phyloP scores from a whole-genome alignment of 2,329 filamentous ascomycete species.

The Tolypocladium inflatum region DNA sequence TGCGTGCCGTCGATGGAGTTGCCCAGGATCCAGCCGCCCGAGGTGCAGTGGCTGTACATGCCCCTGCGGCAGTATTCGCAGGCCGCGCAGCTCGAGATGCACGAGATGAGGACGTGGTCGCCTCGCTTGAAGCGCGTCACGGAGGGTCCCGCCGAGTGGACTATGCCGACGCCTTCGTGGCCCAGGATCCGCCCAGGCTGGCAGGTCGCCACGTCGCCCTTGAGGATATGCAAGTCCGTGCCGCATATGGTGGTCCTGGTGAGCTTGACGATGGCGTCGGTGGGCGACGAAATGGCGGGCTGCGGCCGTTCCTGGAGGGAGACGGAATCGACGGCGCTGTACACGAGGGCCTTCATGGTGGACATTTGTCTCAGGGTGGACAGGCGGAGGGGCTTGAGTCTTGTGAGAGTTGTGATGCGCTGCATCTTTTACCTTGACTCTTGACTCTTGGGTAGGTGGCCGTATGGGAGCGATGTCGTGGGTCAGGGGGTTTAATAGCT shows the following conservation, averaged over 20 bases:
- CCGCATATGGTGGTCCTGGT: constrained; percentile 42
- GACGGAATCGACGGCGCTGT: constrained; percentile 22
- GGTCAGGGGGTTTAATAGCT: background rate
- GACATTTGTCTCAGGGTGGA: background rate
- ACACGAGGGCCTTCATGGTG: constrained; percentile 38
- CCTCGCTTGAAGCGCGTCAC: constrained; percentile 38
- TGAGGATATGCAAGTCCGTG: constrained; percentile 45
- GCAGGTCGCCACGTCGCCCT: constrained; percentile 41
- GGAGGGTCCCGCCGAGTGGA: constrained; percentile 32
- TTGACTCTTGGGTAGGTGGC: too few relatives aligned
- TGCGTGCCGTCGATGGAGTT: constrained; percentile 44
- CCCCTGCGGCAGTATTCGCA: constrained; percentile 41
- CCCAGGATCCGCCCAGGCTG: constrained; percentile 36
- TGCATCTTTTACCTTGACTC: background rate
- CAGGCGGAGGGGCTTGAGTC: background rate
- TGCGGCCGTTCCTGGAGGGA: constrained; percentile 29
- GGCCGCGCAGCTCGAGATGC: constrained; percentile 39
- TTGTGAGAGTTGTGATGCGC: background rate
- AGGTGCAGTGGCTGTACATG: constrained; percentile 42
- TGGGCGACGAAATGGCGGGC: constrained; percentile 28
- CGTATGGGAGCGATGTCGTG: background rate
- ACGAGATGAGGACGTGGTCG: constrained; percentile 41
- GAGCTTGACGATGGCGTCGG: constrained; percentile 39
- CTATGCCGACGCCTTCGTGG: constrained; percentile 42
- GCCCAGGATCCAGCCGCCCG: constrained; percentile 45